phyloP scores from a whole-genome alignment of 1,284 basidiomycete genomes.

The Leccinum angustisporum region DNA sequence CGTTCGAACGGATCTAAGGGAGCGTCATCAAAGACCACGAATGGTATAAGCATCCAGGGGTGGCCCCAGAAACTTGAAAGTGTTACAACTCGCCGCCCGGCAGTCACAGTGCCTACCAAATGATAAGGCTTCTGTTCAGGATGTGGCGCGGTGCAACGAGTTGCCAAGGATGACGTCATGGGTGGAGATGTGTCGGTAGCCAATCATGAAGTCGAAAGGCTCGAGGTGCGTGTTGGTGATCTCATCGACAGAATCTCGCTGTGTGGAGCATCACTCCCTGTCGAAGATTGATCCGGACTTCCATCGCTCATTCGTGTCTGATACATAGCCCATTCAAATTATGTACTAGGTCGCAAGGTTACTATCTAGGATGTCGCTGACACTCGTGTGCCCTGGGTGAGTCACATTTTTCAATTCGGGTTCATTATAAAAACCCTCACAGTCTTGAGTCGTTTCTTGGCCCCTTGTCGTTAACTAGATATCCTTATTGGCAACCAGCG shows the following conservation, averaged over 20 bases:
- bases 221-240: slow-evolving; percentile 38
- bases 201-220: slow-evolving; percentile 44
- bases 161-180: slow-evolving; percentile 59
- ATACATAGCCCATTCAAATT: too few relatives aligned
- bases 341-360: too few relatives aligned
- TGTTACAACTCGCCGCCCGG: background rate
- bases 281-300: too few relatives aligned
- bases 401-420: background rate
- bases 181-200: slow-evolving; percentile 47
- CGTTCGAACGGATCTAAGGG: slow-evolving; percentile 65
- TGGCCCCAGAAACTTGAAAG: slow-evolving; percentile 77
- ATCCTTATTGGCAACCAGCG: background rate
- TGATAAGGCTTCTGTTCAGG: slow-evolving; percentile 32
- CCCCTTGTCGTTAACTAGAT: background rate
- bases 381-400: too few relatives aligned
- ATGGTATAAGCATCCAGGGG: slow-evolving; percentile 70
- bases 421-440: background rate
- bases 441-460: background rate
- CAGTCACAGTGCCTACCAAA: slow-evolving; percentile 7
- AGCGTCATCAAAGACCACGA: slow-evolving; percentile 62
- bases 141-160: slow-evolving; percentile 62
- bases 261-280: background rate
- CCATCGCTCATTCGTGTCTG: too few relatives aligned
- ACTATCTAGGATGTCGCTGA: background rate
- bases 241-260: slow-evolving; percentile 23